Base-by-base conservation (phyloP, 2,329 filamentous ascomycete species). In the Endoconidiophora polonica region DNA sequence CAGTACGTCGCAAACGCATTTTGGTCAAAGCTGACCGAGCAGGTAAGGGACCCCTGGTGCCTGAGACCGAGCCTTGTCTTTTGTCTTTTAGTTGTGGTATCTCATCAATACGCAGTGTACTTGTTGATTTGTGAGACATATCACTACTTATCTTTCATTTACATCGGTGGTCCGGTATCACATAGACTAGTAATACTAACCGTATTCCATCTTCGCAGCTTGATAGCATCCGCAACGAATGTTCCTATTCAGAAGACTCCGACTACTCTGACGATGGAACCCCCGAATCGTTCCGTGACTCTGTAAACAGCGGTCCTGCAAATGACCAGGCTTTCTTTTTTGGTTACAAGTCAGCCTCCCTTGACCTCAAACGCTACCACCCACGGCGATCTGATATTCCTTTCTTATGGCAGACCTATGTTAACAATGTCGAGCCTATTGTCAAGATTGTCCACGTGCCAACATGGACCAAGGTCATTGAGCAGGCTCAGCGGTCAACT, bases 1-100 rank as follows among this genome's bases (percentile, higher is more conserved):
- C 51, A 53, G 59, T 88, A 87, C 60, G 76, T 88, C 56, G 85
- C 81, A 65, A 84, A 77, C 60, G 80, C 76, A 5, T 85, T 87
- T 58, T 86, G 81, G 81, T 76, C 81, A 18, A 83, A 76, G 54
- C 69, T 88, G 47, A 83, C 79, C 53, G 83, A 86, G 48, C 82
- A 87, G 70, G 79, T 81, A 63, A 49, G 65, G 14, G n/a, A 46
- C 36, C 16, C 29, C 7, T 33, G 6, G 29, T 33, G 29, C 29
- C 29, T 33, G 29, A 33, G 12, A 33, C 12, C 29, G 3, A 33
- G 12, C 29, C 29, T 33, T 33, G 9, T 33, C 29, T 33, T 33
- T 9, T 33, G 12, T 33, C 29, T 12, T 33, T 7, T 33, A 12
- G 29, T 12, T 33, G 29, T 33, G 12, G 9, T 33, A 33, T 52